A percentile compares a stretch with the other conserved stretches of the same genome.
These are phyloP conservation scores for Stemphylium beticola DNA, from an alignment of 2,329 filamentous ascomycete species.

Conservation along the genomic window DNA sequence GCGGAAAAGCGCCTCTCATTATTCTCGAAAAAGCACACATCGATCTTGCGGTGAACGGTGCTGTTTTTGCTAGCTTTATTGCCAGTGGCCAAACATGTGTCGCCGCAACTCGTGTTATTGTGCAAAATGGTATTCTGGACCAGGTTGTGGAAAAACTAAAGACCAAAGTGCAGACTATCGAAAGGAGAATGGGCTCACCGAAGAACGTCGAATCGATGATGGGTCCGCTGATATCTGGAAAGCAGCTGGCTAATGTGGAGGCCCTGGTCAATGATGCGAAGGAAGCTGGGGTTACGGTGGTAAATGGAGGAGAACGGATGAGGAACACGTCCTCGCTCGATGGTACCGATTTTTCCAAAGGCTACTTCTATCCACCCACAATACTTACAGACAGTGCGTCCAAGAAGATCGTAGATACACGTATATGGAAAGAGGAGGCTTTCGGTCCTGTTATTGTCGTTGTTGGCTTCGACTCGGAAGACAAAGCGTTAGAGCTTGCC, in stretches of 20 bases:
- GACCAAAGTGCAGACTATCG: constrained; percentile 58
- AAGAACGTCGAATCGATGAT: constrained; percentile 65
- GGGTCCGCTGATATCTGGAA: constrained; percentile 67
- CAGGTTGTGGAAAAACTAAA: constrained; percentile 50
- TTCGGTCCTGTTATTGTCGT: constrained; percentile 61
- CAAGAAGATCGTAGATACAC: constrained; percentile 42
- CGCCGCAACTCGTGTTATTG: constrained; percentile 61
- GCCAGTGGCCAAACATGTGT: constrained; percentile 64
- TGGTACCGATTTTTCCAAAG: constrained; percentile 58
- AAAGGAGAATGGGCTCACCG: constrained; percentile 63
- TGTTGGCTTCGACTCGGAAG: constrained; percentile 55
- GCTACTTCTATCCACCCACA: constrained; percentile 59
- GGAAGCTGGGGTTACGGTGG: constrained; percentile 48
- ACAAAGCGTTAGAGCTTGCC: constrained; percentile 55
- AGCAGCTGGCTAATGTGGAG: constrained; percentile 51
- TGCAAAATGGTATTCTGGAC: constrained; percentile 54
- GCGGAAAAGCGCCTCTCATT: constrained; percentile 48
- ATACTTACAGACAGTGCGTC: constrained; percentile 43
- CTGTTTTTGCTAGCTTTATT: constrained; percentile 55
- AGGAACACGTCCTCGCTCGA: constrained; percentile 58
- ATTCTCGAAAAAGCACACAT: constrained; percentile 47
- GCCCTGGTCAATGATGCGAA: constrained; percentile 46
- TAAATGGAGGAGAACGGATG: constrained; percentile 60
- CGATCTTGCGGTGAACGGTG: constrained; percentile 47
- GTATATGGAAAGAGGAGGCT: constrained; percentile 55